Evolutionary conservation across 306 rosid species (phyloP).

Genomic region (Notholithocarpus densiflorus): DNA sequence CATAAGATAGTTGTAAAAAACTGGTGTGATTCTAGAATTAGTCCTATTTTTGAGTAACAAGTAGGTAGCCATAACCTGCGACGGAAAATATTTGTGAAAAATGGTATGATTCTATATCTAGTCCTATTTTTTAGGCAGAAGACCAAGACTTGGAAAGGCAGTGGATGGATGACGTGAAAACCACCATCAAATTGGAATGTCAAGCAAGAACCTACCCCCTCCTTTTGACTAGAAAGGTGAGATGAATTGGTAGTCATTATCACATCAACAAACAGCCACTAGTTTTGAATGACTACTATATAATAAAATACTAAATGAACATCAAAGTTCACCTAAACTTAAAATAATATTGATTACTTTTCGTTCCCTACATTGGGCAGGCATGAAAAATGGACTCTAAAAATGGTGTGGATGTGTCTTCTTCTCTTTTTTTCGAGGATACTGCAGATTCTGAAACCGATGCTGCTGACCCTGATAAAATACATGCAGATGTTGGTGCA

Average conservation of each 20-base stretch:
- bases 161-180: constrained; percentile 43
- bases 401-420: constrained; percentile 31
- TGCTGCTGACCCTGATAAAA: neutral
- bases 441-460: constrained; percentile 59
- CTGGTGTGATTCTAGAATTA: too few relatives aligned
- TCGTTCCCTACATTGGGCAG: neutral
- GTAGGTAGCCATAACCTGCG: too few relatives aligned
- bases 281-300: neutral
- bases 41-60: too few relatives aligned
- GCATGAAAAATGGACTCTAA: constrained; percentile 23
- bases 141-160: constrained; percentile 6
- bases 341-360: neutral
- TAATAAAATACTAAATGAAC: neutral
- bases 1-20: too few relatives aligned
- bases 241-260: constrained; percentile 24
- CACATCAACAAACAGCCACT: constrained; percentile 13
- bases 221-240: constrained; percentile 18
- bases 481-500: neutral
- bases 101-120: too few relatives aligned
- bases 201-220: constrained; percentile 43
- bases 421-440: constrained; percentile 38
- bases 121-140: neutral
- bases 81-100: too few relatives aligned
- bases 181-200: constrained; percentile 38
- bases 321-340: neutral